Percentiles rank a stretch among this genome's conserved stretches.
These are phyloP conservation scores for Fusarium duplospermum DNA, from an alignment of 2,329 filamentous ascomycete species.

Conservation along the genomic window DNA sequence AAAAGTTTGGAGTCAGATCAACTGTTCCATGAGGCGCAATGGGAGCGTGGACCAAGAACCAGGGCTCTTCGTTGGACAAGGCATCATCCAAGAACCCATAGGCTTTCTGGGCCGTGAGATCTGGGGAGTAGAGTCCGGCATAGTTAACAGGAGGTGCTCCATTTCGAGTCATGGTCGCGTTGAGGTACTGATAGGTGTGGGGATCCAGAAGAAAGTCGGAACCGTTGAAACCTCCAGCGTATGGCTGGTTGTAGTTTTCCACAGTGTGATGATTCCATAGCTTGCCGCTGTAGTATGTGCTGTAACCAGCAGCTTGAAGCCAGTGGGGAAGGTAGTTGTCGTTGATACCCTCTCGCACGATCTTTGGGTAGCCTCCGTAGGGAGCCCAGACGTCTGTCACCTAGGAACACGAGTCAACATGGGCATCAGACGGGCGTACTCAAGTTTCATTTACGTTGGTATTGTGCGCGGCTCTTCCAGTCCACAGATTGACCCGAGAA, in stretches of 20 bases:
- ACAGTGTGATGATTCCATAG: neutral
- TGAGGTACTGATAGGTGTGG: neutral
- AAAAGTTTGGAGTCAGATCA: neutral
- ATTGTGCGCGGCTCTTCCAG: neutral
- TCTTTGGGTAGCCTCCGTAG: neutral
- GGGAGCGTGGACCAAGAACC: neutral
- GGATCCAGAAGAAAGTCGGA: neutral
- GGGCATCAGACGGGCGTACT: rapidly evolving
- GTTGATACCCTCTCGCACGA: neutral
- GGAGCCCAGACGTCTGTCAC: neutral
- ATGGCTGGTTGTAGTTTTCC: neutral
- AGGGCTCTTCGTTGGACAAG: neutral
- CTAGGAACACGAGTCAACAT: neutral
- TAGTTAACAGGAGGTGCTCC: neutral
- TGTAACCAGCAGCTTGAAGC: neutral
- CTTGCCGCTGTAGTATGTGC: neutral
- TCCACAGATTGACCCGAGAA: neutral
- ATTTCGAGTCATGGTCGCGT: neutral
- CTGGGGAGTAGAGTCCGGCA: neutral
- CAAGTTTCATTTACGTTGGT: neutral
- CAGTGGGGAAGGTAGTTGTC: neutral
- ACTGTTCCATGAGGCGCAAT: neutral
- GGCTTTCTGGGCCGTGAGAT: neutral
- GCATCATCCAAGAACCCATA: neutral
- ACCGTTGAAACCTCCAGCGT: neutral